These are phyloP conservation scores for Eutrema salsugineum DNA, from an alignment of 441 rosid genomes.

Conservation along the genomic window DNA sequence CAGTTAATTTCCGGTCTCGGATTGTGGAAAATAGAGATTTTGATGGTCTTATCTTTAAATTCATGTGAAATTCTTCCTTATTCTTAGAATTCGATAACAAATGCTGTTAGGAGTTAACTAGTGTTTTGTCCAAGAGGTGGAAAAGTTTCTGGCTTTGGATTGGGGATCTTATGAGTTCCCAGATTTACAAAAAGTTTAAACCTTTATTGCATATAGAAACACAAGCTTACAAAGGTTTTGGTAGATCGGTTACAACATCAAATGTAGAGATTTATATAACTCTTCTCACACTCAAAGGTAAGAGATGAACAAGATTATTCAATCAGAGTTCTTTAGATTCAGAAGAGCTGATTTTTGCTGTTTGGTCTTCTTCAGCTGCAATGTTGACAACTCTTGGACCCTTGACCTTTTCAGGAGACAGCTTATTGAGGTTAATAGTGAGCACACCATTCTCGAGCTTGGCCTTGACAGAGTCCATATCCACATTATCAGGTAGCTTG, in stretches of 20 bases:
- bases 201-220: neutral
- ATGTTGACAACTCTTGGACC: slow-evolving; percentile 62
- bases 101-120: too few species aligned
- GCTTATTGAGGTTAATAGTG: slow-evolving; percentile 44
- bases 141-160: too few species aligned
- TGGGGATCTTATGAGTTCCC: too few species aligned
- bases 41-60: too few species aligned
- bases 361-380: slow-evolving; percentile 41
- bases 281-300: neutral
- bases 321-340: slow-evolving; percentile 51
- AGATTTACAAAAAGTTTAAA: neutral
- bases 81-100: too few species aligned
- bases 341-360: slow-evolving; percentile 31
- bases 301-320: neutral
- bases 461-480: slow-evolving; percentile 63
- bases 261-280: neutral
- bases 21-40: too few species aligned
- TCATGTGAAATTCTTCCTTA: too few species aligned
- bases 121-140: too few species aligned
- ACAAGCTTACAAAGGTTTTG: slow-evolving; percentile 1
- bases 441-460: slow-evolving; percentile 76
- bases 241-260: slow-evolving; percentile 10
- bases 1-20: too few species aligned
- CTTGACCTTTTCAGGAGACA: slow-evolving; percentile 59
- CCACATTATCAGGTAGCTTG: slow-evolving; percentile 68